Conservation (phyloP, 257 asterid genomes). For the Thymus quinquecostatus region DNA sequence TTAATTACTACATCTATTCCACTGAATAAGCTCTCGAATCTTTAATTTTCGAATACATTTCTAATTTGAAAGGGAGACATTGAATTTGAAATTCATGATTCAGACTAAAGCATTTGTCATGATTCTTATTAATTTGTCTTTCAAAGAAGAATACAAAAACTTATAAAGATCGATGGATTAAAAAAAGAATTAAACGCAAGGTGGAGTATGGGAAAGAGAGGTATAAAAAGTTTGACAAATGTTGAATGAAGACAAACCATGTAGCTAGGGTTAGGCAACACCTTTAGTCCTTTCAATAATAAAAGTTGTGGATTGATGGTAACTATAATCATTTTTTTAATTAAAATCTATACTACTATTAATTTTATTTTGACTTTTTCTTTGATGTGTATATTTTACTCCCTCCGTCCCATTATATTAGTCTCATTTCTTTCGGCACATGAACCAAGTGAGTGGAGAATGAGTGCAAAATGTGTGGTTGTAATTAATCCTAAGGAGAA, state of each 20-base stretch:
- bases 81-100: background rate
- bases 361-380: slow-evolving; percentile 36
- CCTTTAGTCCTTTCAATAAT: slow-evolving; percentile 33
- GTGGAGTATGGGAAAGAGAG: background rate
- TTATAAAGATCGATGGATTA: no score
- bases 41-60: no score
- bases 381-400: background rate
- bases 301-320: slow-evolving; percentile 33
- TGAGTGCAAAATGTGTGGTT: no score
- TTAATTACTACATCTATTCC: no score
- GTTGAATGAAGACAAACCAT: slow-evolving; percentile 30
- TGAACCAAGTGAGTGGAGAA: no score
- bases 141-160: background rate
- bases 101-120: background rate
- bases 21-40: no score
- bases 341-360: background rate
- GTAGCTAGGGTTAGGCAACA: slow-evolving; percentile 46
- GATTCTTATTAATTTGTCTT: background rate
- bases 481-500: no score
- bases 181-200: no score
- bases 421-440: no score
- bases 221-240: slow-evolving; percentile 33
- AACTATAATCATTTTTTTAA: slow-evolving; percentile 27
- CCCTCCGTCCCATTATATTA: no score
- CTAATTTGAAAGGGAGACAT: background rate